These are phyloP conservation scores for Ambrosia trifida DNA, from an alignment of 129 eudicot genomes.

Conservation along the genomic window DNA sequence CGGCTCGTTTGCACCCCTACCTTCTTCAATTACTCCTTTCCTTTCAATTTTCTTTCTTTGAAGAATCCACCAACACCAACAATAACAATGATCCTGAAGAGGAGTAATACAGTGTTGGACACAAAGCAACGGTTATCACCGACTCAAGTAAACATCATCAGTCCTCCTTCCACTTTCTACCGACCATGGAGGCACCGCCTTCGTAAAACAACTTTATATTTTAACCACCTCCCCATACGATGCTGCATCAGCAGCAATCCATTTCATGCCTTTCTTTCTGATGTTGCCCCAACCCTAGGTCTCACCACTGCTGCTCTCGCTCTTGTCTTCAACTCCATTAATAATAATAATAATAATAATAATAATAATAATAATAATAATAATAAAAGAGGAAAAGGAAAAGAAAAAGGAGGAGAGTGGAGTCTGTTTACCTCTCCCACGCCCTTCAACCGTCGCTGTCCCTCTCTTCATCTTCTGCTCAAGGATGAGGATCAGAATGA, in stretches of 20 bases:
- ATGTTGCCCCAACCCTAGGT: conserved; percentile 59
- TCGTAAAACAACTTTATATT: too few species aligned
- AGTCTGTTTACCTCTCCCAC: conserved; percentile 65
- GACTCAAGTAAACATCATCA: neutral
- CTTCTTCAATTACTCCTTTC: too few species aligned
- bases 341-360: too few species aligned
- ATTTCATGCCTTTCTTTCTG: conserved; percentile 26
- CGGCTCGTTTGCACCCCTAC: too few species aligned
- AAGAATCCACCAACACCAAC: neutral
- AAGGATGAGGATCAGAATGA: conserved; percentile 55
- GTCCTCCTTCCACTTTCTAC: conserved; percentile 18
- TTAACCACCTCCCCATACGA: too few species aligned
- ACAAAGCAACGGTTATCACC: conserved; percentile 11
- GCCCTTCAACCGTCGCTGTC: conserved; percentile 88
- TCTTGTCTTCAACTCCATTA: conserved; percentile 2
- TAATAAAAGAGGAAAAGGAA: too few species aligned
- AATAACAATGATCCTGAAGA: conserved; percentile 31
- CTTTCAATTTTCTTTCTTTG: too few species aligned
- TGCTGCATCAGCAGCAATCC: neutral
- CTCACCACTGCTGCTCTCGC: conserved; percentile 59
- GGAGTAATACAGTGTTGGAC: conserved; percentile 1
- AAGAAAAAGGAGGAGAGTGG: conserved; percentile 67
- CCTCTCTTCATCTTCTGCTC: conserved; percentile 49
- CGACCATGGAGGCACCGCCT: conserved; percentile 36
- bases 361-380: too few species aligned